Percentiles rank a stretch among this genome's conserved stretches.
Evolutionary conservation across 2,329 filamentous ascomycete genomes (phyloP).

Genomic region (Trichoderma aggressivum): DNA sequence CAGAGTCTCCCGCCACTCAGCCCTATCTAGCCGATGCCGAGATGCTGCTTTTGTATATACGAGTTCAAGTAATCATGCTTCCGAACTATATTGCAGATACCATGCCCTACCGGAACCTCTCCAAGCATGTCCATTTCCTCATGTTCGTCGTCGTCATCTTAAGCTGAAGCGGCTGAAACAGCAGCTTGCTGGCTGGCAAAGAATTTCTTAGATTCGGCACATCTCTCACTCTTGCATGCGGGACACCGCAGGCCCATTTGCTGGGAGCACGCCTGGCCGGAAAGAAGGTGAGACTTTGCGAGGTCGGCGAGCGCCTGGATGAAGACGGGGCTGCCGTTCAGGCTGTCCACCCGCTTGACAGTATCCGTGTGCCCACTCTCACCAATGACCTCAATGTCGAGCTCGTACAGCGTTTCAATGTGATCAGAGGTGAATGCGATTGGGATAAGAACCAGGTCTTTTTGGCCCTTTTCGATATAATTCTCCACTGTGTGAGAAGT

Average conservation of each 20-base stretch:
- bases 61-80: neutral
- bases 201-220: conserved; percentile 71
- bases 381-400: conserved; percentile 92
- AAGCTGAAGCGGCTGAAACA: neutral
- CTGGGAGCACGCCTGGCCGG: conserved; percentile 63
- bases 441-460: conserved; percentile 84
- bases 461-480: conserved; percentile 88
- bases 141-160: neutral
- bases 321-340: conserved; percentile 89
- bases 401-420: conserved; percentile 92
- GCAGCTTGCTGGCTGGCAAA: conserved; percentile 46
- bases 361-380: conserved; percentile 74
- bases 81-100: neutral
- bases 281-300: conserved; percentile 73
- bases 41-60: neutral
- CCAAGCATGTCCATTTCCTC: neutral
- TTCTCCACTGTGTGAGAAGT: conserved; percentile 83
- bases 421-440: conserved; percentile 99
- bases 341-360: conserved; percentile 84
- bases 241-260: conserved; percentile 93
- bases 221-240: conserved; percentile 86
- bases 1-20: neutral
- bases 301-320: conserved; percentile 87
- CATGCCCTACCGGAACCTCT: neutral
- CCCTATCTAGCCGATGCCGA: neutral